phyloP scores from a whole-genome alignment of 257 asterid species.

The Nemophila menziesii region DNA sequence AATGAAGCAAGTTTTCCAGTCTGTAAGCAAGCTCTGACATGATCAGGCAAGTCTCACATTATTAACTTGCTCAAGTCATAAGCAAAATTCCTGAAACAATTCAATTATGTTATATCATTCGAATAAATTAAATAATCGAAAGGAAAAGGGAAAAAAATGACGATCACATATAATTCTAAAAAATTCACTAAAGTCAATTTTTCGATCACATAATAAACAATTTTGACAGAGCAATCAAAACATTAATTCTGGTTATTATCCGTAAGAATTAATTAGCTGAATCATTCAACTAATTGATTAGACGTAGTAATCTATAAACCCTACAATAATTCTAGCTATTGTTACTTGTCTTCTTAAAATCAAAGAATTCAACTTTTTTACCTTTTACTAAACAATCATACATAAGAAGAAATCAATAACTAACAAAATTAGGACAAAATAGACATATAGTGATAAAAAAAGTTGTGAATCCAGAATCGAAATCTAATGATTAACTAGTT shows the following conservation, averaged over 20 bases:
- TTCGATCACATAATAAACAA: background rate
- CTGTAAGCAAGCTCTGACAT: slow-evolving; percentile 60
- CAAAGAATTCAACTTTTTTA: background rate
- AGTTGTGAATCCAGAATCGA: background rate
- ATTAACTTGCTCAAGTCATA: slow-evolving; percentile 29
- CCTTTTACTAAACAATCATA: background rate
- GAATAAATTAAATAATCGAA: background rate
- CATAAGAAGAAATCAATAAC: background rate
- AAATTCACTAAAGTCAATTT: background rate
- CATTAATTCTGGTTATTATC: too few species aligned
- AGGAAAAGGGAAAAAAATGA: background rate
- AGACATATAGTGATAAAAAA: background rate
- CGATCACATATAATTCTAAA: background rate
- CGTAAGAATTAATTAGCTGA: background rate
- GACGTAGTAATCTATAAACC: background rate
- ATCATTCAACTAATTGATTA: background rate
- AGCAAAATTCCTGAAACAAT: slow-evolving; percentile 10
- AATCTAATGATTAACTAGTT: background rate
- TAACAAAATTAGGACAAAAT: background rate
- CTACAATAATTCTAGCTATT: background rate
- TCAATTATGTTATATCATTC: background rate
- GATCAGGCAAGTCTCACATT: slow-evolving; percentile 66
- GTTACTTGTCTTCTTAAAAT: background rate
- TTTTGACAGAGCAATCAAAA: background rate
- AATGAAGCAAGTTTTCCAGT: slow-evolving; percentile 76